phyloP scores from a whole-genome alignment of 768 basidiomycete genomes.

The Stropharia rugosoannulata region DNA sequence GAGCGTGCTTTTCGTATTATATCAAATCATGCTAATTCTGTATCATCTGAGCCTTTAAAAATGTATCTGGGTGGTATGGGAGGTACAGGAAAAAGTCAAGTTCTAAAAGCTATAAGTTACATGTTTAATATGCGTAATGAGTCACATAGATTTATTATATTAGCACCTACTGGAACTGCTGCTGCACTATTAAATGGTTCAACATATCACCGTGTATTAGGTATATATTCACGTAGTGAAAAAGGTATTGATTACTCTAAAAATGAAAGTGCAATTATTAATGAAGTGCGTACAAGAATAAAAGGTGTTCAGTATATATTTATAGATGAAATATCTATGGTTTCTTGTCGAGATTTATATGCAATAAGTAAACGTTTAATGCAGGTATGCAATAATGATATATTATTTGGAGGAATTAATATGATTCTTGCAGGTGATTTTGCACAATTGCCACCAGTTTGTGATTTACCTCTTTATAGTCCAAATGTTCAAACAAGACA shows the following conservation, averaged over 20 bases:
- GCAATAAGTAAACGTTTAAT: constrained; percentile 24
- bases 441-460: constrained; percentile 38
- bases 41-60: constrained; percentile 22
- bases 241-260: neutral
- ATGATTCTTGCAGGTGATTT: constrained; percentile 49
- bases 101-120: constrained; percentile 23
- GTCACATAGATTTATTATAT: constrained; percentile 14
- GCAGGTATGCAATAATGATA: constrained; percentile 15
- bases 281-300: constrained; percentile 17
- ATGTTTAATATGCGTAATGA: constrained; percentile 19
- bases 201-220: constrained; percentile 22
- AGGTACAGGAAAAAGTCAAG: constrained; percentile 32
- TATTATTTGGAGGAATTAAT: constrained; percentile 35
- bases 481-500: constrained; percentile 1
- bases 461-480: constrained; percentile 16
- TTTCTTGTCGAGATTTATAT: constrained; percentile 30
- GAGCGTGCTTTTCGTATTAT: too few relatives aligned
- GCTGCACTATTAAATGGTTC: constrained; percentile 22
- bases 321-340: constrained; percentile 45
- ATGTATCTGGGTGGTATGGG: constrained; percentile 36
- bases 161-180: constrained; percentile 24
- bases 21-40: too few relatives aligned
- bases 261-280: constrained; percentile 1
- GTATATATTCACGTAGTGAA: neutral
- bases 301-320: constrained; percentile 38